Conservation (phyloP, 2,329 filamentous ascomycete species). For the Ceratocystis smalleyi region DNA sequence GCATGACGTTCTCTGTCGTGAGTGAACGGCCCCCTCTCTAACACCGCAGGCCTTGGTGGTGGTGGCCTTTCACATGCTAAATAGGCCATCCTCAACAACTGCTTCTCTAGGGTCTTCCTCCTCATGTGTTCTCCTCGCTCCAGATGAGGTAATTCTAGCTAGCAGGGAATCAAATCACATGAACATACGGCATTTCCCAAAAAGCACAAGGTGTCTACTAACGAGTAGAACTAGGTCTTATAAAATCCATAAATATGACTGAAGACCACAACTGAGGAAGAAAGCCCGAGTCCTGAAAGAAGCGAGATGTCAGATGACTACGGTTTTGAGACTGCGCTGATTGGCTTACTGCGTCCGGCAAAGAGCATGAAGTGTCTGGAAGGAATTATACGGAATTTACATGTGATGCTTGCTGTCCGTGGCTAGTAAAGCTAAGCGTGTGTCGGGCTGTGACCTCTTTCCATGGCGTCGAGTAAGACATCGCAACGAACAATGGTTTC, state of each 20-base stretch:
- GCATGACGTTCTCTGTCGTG: background rate
- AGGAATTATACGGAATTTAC: background rate
- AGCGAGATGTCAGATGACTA: background rate
- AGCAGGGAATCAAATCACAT: background rate
- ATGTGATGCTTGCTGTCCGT: background rate
- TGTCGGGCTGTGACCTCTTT: too few species aligned
- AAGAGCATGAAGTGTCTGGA: background rate
- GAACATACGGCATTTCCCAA: background rate
- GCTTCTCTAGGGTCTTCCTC: background rate
- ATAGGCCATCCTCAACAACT: background rate
- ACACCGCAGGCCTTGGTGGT: background rate
- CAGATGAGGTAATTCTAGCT: conserved; percentile 3
- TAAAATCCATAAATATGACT: background rate
- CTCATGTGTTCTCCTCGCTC: background rate
- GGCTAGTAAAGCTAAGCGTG: background rate
- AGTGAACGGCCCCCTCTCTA: background rate
- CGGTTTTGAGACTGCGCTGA: background rate
- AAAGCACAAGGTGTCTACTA: background rate
- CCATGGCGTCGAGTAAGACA: too few species aligned
- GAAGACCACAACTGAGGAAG: background rate
- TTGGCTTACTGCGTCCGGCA: background rate
- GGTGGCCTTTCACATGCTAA: conserved; percentile 3
- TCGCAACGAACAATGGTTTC: too few species aligned
- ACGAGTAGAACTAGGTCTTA: background rate
- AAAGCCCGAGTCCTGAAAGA: background rate